Conservation (phyloP, 768 basidiomycete species). For the Neoboletus magnificus region DNA sequence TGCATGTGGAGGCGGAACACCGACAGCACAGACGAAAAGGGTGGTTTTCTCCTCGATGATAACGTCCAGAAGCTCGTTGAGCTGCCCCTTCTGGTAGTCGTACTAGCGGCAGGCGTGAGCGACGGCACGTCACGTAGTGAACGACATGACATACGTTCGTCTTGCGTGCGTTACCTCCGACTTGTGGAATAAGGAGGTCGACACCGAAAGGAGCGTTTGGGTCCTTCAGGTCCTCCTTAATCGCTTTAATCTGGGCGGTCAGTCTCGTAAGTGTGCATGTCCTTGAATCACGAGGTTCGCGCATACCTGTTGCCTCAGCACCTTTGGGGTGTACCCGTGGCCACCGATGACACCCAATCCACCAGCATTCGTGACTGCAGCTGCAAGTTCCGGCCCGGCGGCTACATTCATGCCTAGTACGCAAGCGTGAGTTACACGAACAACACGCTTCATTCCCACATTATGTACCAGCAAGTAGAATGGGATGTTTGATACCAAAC, state of each 20-base stretch:
- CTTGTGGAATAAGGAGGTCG: constrained; percentile 83
- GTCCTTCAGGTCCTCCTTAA: constrained; percentile 72
- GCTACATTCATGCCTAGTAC: constrained; percentile 61
- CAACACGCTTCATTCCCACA: constrained; percentile 31
- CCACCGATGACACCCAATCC: constrained; percentile 93
- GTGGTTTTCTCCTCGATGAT: constrained; percentile 88
- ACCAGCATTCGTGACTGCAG: constrained; percentile 92
- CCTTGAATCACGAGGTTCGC: neutral
- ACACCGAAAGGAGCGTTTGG: constrained; percentile 86
- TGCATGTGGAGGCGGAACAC: constrained; percentile 76
- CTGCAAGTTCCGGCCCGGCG: constrained; percentile 80
- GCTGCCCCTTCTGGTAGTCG: constrained; percentile 87
- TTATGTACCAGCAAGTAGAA: constrained; percentile 70
- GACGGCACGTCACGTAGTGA: neutral
- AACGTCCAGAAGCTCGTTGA: constrained; percentile 80
- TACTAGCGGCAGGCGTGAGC: constrained; percentile 40
- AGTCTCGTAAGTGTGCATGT: constrained; percentile 3
- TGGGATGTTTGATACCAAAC: constrained; percentile 85
- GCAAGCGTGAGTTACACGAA: constrained; percentile 20
- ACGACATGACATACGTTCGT: constrained; percentile 61
- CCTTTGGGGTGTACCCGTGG: constrained; percentile 79
- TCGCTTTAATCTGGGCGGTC: constrained; percentile 53
- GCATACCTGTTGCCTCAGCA: constrained; percentile 71
- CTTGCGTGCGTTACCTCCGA: constrained; percentile 85
- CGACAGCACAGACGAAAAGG: constrained; percentile 90